phyloP scores from a whole-genome alignment of 805 yeast genomes.

The Komagataella pastoris region DNA sequence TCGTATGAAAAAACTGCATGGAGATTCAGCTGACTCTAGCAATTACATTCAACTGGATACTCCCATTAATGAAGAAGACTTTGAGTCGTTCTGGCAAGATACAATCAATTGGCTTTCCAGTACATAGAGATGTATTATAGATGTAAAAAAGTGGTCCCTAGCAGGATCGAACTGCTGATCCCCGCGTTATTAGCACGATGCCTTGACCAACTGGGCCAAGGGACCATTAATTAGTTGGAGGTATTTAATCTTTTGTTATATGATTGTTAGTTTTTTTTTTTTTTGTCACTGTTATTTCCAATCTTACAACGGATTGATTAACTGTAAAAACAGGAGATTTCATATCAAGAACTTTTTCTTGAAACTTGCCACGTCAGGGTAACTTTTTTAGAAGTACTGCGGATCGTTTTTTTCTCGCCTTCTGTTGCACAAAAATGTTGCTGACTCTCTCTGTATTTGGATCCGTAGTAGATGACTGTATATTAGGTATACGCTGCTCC shows the following conservation, averaged over 20 bases:
- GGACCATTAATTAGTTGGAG: constrained; percentile 3
- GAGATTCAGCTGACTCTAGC: neutral
- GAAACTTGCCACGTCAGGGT: no score
- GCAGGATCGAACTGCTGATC: constrained; percentile 70
- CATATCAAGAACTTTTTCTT: no score
- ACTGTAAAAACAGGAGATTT: no score
- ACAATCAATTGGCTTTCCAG: neutral
- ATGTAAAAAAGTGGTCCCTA: constrained; percentile 37
- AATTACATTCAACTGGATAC: constrained; percentile 6
- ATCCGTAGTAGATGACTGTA: no score
- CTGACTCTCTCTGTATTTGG: no score
- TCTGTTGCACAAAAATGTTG: no score
- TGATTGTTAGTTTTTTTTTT: neutral
- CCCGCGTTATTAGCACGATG: constrained; percentile 12
- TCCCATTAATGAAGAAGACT: neutral
- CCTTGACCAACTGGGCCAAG: constrained; percentile 14
- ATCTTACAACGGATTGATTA: no score
- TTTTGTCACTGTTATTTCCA: no score
- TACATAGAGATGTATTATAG: neutral
- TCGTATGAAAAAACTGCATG: neutral
- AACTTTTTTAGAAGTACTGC: no score
- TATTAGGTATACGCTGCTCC: no score
- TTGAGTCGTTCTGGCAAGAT: neutral
- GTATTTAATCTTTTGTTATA: neutral
- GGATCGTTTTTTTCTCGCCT: no score